Conservation (phyloP, 1,139 yeast species). For the Scheffersomyces quercinus region DNA sequence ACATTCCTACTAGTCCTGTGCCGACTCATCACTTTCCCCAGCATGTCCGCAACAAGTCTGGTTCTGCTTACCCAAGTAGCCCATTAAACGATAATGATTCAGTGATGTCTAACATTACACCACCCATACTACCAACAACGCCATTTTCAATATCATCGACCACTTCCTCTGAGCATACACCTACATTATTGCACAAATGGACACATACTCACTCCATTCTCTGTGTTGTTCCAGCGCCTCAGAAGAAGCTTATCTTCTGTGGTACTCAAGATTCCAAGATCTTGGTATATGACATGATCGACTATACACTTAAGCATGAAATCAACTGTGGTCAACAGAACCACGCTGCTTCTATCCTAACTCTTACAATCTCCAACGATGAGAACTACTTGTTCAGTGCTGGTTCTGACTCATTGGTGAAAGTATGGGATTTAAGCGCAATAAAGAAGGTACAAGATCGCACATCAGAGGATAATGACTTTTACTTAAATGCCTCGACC, state of each 20-base stretch:
- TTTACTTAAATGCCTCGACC: not conserved
- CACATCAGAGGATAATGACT: conserved; percentile 1
- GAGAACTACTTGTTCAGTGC: conserved; percentile 75
- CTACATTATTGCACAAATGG: conserved; percentile 66
- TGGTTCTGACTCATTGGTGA: conserved; percentile 86
- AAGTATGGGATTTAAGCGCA: conserved; percentile 67
- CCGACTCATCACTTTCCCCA: not conserved
- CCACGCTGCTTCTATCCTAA: conserved; percentile 73
- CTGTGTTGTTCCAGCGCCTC: conserved; percentile 71
- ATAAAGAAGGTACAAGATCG: not conserved
- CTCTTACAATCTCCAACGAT: conserved; percentile 58
- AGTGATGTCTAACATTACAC: not conserved
- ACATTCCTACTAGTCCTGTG: not conserved
- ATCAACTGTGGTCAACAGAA: conserved; percentile 40
- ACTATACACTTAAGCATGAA: conserved; percentile 53
- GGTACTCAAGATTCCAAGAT: conserved; percentile 95
- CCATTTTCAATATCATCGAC: not conserved
- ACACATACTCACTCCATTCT: conserved; percentile 69
- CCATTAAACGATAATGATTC: not conserved
- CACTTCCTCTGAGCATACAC: conserved; percentile 4
- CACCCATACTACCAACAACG: not conserved
- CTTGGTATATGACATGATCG: conserved; percentile 65
- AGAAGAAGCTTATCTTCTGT: conserved; percentile 64
- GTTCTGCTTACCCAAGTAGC: not conserved
- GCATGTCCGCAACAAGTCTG: not conserved